A percentile compares a stretch with the other conserved stretches of the same genome.
Evolutionary conservation across 2,329 filamentous ascomycete genomes (phyloP).

Genomic region (Exophiala bonariae): DNA sequence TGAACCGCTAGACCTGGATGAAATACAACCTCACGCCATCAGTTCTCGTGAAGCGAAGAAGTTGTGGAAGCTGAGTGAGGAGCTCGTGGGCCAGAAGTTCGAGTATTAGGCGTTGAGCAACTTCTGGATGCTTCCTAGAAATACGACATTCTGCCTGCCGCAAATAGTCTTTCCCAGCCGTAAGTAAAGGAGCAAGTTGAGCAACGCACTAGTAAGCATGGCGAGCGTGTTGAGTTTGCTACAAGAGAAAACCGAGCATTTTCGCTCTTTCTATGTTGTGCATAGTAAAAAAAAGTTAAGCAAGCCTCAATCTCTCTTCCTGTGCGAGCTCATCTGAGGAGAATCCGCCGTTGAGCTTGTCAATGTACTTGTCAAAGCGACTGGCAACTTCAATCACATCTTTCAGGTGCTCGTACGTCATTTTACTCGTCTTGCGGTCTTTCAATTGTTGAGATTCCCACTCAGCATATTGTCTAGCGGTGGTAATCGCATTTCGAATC

Average conservation of each 20-base stretch:
- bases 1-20: background rate
- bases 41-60: background rate
- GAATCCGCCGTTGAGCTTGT: background rate
- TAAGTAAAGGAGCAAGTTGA: no score
- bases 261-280: no score
- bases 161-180: no score
- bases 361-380: constrained; percentile 1
- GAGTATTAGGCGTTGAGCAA: background rate
- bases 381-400: constrained; percentile 25
- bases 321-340: background rate
- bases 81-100: background rate
- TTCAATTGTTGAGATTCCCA: constrained; percentile 15
- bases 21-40: background rate
- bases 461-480: constrained; percentile 25
- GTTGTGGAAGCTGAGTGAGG: constrained; percentile 1
- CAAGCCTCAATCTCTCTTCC: no score
- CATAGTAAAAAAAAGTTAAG: no score
- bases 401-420: constrained; percentile 21
- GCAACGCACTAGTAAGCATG: no score
- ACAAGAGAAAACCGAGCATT: background rate
- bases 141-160: no score
- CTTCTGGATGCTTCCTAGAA: no score
- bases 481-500: constrained; percentile 31
- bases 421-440: no score
- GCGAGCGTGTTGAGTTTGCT: background rate